phyloP scores from a whole-genome alignment of 2,329 filamentous ascomycete species.

The Exserohilum turcica region DNA sequence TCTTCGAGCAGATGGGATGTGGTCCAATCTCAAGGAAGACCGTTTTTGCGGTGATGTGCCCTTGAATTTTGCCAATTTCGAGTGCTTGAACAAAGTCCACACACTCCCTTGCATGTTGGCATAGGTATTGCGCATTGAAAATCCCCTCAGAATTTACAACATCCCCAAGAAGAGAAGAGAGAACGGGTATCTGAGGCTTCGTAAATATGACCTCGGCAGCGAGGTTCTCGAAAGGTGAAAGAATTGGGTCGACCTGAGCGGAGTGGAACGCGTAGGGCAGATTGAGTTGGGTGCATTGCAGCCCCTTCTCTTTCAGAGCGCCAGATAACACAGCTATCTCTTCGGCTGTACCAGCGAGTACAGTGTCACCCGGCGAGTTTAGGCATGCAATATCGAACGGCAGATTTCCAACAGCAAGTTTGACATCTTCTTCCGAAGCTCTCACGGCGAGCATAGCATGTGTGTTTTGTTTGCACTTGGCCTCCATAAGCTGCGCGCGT shows the following conservation, averaged over 20 bases:
- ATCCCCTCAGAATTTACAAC: background rate
- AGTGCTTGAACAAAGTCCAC: background rate
- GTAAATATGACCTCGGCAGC: slow-evolving; percentile 22
- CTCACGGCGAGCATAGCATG: slow-evolving; percentile 42
- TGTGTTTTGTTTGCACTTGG: slow-evolving; percentile 28
- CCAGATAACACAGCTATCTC: no score
- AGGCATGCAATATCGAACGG: slow-evolving; percentile 30
- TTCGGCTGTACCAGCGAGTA: slow-evolving; percentile 19
- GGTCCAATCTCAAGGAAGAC: background rate
- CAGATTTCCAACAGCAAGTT: no score
- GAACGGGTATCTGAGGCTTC: background rate
- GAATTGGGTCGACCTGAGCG: slow-evolving; percentile 49
- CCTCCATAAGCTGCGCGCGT: slow-evolving; percentile 34
- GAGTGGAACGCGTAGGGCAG: slow-evolving; percentile 29
- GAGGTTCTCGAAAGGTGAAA: slow-evolving; percentile 46
- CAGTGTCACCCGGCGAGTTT: slow-evolving; percentile 35
- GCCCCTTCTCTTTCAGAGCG: no score
- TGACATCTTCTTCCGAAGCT: no score
- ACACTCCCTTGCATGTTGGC: background rate
- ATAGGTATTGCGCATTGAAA: background rate
- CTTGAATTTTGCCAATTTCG: background rate
- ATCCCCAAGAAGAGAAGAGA: background rate
- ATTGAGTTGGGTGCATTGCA: slow-evolving; percentile 6
- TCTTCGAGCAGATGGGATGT: background rate
- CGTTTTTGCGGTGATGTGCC: background rate